Evolutionary conservation across 1,284 basidiomycete species (phyloP), one percentile per base, ranked within the genome.

Genomic region (Cutaneotrichosporon cavernicola): DNA sequence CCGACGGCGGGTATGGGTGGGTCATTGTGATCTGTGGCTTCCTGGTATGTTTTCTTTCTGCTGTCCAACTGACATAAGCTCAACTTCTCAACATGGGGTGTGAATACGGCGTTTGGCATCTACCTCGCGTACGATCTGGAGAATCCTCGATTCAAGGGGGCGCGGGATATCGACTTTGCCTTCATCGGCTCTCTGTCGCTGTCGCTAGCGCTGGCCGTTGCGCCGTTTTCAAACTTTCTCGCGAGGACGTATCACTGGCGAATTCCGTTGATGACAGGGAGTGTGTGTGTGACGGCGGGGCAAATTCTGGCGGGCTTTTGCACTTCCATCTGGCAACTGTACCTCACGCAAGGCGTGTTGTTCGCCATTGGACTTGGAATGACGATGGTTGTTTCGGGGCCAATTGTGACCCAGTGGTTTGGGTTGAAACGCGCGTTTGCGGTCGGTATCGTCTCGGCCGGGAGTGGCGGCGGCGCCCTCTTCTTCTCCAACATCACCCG

Each of bases 1-100:
- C 77, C 14, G 80, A 82, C 64, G 81, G 81, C 13, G 81, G 81
- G 16, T 82, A 81, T 64, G 81, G 81, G 9, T 82, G 81, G 81
- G 74, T 82, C 52, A 73, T 80, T 26, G 75, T 76, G 5, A n/a
- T 56, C 26, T 67, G 63, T 36, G 66, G 63, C 0, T 67, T 67
- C 43, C 26, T 67, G 36, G 66, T 67, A 40, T 14, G 65, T 63
- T 2, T 6, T 14, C 8, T 16, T 46, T 31, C 18, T 4, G 6
- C n/a, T 13, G 34, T 36, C 22, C 22, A 2, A 32, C 22, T 38
- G 5, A 65, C 57, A 2, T 21, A 49, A 67, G 66, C 36, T 67
- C 50, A 67, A 67, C 63, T 64, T 67, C 13, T 62, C 63, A 2
- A 73, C 71, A 6, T 72, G 73, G 81, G 81, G 81, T n/a, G 71